These are phyloP conservation scores for Fraxinus sp. DNA, from an alignment of 305 asterid species.

Conservation along the genomic window DNA sequence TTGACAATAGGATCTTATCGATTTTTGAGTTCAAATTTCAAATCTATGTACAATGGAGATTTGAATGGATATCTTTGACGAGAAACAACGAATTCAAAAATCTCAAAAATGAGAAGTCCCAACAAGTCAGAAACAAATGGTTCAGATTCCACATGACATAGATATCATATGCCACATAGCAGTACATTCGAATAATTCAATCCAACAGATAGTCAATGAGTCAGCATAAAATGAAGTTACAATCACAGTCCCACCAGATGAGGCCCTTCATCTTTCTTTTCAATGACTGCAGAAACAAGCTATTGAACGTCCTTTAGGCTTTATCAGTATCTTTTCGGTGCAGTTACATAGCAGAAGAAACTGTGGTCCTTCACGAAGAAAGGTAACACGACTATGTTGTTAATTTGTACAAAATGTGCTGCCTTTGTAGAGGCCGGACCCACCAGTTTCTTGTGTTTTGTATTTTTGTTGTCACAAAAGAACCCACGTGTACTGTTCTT, in stretches of 20 bases:
- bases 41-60: not conserved
- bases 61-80: not conserved
- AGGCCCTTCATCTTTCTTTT: constrained; percentile 9
- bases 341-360: constrained; percentile 25
- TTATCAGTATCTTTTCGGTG: constrained; percentile 5
- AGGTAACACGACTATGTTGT: constrained; percentile 18
- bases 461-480: not conserved
- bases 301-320: constrained; percentile 18
- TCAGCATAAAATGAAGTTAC: not conserved
- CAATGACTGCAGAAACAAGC: constrained; percentile 11
- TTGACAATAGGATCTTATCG: not conserved
- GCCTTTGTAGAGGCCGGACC: not conserved
- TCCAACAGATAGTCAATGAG: not conserved
- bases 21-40: not conserved
- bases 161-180: not conserved
- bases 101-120: not conserved
- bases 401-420: not conserved
- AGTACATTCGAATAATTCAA: not conserved
- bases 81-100: not conserved
- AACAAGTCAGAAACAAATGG: not conserved
- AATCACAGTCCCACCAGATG: constrained; percentile 11
- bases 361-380: constrained; percentile 6
- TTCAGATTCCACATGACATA: not conserved
- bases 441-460: not conserved
- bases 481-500: not conserved